Evolutionary conservation across 2,329 filamentous ascomycete genomes (phyloP).

Genomic region (Periconia sp.): DNA sequence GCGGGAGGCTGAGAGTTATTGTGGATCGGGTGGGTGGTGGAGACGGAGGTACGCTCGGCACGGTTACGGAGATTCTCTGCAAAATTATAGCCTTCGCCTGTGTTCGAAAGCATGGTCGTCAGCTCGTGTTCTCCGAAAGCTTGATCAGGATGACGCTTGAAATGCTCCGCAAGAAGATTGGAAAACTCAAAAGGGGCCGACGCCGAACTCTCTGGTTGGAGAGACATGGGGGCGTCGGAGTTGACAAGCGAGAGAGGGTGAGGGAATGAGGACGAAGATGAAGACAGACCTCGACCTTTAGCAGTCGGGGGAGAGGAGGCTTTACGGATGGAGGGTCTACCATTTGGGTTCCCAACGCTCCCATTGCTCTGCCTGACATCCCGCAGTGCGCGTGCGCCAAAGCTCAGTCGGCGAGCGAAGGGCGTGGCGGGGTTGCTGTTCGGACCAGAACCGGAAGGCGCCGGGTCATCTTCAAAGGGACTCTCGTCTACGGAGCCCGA

Average conservation of each 20-base stretch:
- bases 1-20: constrained; percentile 23
- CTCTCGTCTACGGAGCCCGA: constrained; percentile 57
- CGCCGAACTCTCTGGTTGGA: constrained; percentile 25
- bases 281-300: constrained; percentile 65
- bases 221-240: constrained; percentile 26
- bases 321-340: constrained; percentile 62
- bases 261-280: constrained; percentile 44
- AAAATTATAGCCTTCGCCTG: constrained; percentile 97
- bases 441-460: constrained; percentile 57
- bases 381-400: constrained; percentile 79
- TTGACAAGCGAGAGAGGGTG: constrained; percentile 30
- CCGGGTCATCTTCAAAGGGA: constrained; percentile 62
- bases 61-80: constrained; percentile 92
- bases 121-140: constrained; percentile 62
- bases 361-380: constrained; percentile 66
- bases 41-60: constrained; percentile 74
- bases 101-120: constrained; percentile 63
- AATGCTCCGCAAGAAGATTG: constrained; percentile 36
- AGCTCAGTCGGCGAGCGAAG: constrained; percentile 85
- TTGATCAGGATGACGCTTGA: constrained; percentile 37
- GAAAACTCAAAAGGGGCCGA: constrained; percentile 32
- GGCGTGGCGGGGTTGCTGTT: constrained; percentile 72
- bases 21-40: constrained; percentile 53
- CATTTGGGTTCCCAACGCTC: constrained; percentile 64
- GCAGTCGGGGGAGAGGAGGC: constrained; percentile 59